phyloP scores from a whole-genome alignment of 2,329 filamentous ascomycete genomes.

The Neurospora crassa region DNA sequence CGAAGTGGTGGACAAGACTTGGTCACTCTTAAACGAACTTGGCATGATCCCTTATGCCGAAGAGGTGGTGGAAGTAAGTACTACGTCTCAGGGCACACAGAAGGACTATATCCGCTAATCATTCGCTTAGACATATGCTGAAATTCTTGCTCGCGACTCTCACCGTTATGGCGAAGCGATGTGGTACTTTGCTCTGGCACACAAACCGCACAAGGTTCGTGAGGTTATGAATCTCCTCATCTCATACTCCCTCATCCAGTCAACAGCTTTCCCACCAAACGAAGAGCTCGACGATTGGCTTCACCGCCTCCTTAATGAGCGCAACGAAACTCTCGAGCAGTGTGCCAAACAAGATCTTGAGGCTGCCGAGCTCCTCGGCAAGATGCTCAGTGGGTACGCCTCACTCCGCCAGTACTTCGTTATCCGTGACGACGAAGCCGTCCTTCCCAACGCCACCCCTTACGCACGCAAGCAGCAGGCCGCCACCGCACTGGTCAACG shows the following conservation, averaged over 20 bases:
- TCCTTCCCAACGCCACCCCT: slow-evolving; percentile 35
- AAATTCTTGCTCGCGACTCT: slow-evolving; percentile 61
- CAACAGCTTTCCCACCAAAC: slow-evolving; percentile 64
- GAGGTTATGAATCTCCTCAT: slow-evolving; percentile 80
- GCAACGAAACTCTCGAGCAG: slow-evolving; percentile 59
- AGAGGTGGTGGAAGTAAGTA: slow-evolving; percentile 68
- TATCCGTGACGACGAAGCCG: slow-evolving; percentile 52
- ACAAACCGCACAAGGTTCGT: slow-evolving; percentile 68
- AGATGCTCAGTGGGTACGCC: slow-evolving; percentile 84
- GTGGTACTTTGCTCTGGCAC: slow-evolving; percentile 83
- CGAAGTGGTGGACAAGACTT: slow-evolving; percentile 70
- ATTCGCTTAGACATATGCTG: slow-evolving; percentile 68
- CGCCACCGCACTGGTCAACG: slow-evolving; percentile 65
- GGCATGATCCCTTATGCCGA: slow-evolving; percentile 72
- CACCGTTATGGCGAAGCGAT: slow-evolving; percentile 78
- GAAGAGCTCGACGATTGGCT: slow-evolving; percentile 66
- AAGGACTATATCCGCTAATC: slow-evolving; percentile 15
- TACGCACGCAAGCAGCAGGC: slow-evolving; percentile 61
- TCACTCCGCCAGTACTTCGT: slow-evolving; percentile 86
- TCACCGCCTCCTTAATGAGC: slow-evolving; percentile 57
- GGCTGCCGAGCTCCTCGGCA: slow-evolving; percentile 74
- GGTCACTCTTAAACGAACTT: slow-evolving; percentile 66
- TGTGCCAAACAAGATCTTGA: slow-evolving; percentile 68
- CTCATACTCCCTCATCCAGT: slow-evolving; percentile 79
- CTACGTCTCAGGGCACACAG: neutral